Evolutionary conservation across 345 rosid genomes (phyloP), one percentile per base, ranked within the genome.

Genomic region (Citrus mangshanensis): DNA sequence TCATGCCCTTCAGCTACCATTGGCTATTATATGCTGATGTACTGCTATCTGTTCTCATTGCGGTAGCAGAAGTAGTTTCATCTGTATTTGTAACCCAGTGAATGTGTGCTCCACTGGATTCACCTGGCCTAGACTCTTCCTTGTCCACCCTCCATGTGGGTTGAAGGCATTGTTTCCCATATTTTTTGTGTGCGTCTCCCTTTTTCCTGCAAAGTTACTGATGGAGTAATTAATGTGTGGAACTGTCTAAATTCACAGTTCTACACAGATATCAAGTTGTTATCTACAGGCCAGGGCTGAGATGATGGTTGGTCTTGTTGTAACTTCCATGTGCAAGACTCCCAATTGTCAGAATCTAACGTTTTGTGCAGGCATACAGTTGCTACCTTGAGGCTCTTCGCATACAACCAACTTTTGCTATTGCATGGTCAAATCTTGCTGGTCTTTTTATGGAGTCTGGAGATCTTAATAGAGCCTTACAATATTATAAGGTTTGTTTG

Each of bases 401-500:
- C 63, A 96, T 96, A 80, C 98, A 96, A 80, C 99, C 99, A 63
- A 92, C 86, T 49, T 97, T 94, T 89, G 98, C 99, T n/a, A 89
- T 94, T 78, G 99, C 99, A 28, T 97, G 99, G 98, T 97, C 98
- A 34, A 97, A 94, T 87, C 94, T 97, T 86, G 99, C 98, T 63
- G 98, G 97, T 83, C 97, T 97, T 81, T 94, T 93, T 81, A 91
- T 97, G 99, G 98, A 97, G 86, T 89, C 98, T 37, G 99, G 99
- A 72, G 98, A 97, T 86, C 88, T 92, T 77, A 90, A 88, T 70
- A 88, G 93, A 85, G 99, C 99, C 75, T 93, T 92, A 78, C 98
- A 94, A 60, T 97, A 97, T 83, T 96, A 96, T 79, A 92, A 94
- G 98, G 99, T 93, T 78, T 73, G 70, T 40, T 67, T 79, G 68